Evolutionary conservation across 2,329 filamentous ascomycete genomes (phyloP), one percentile per base, ranked within the genome.

Genomic region (Metarhizium sp.): DNA sequence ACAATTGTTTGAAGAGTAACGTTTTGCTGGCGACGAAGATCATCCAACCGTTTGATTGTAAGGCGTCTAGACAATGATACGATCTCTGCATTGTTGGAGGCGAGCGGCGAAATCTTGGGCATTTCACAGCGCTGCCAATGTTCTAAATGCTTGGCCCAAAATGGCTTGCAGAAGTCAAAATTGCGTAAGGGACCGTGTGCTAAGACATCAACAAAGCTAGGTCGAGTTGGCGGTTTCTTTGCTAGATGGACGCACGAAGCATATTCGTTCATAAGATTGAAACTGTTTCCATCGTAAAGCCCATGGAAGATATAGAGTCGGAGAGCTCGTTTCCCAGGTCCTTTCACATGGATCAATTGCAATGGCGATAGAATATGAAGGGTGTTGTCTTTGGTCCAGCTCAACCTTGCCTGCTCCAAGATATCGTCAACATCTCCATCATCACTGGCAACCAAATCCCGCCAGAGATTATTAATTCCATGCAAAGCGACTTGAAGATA

Each of bases 231-330:
- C 2, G 61, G 42, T 57, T 62, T 7, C 49, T 62, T 29, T 2
- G 52, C 53, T 2, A 40, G 14, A 46, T 68, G 68, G 7, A 61
- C 49, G 8, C 51, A 46, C 32, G 64, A 16, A 64, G 95, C 74
- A 20, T 77, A 70, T 3, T 79, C 66, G 20, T 95, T 75, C 43
- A 95, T 76, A 29, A 90, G 67, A 2, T 79, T 77, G 43, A 95
- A 78, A 58, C 90, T 92, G 60, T 81, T 86, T 2, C 90, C 92
- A 68, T 96, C 92, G 62, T 96, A 96, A 0, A 96, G 69, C 0
- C 81, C 90, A 66, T 96, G 92, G 69, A 96, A 95, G 0, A 95
- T 53, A 7, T 18, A 32, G 18, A 58, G 54, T 40, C 56, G 50
- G 13, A 56, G 50, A 6, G 32, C 34, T 20, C 32, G 47, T 20